Percentiles rank a stretch among this genome's conserved stretches.
These are phyloP conservation scores for Cylindrotheca closterium DNA, from an alignment of 108 stramenopile species.

Conservation along the genomic window DNA sequence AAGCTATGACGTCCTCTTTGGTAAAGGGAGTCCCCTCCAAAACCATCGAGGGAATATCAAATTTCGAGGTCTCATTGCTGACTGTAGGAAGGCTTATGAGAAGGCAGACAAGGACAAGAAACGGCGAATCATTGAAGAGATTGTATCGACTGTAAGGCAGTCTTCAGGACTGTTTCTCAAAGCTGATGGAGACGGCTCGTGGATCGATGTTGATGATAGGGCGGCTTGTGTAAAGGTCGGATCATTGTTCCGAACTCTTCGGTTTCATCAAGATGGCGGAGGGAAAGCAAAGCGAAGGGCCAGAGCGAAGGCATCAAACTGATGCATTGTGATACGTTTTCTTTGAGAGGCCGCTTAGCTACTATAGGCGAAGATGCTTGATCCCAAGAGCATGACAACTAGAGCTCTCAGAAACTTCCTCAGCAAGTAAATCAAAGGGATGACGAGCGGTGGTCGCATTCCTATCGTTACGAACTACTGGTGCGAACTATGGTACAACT, in stretches of 20 bases:
- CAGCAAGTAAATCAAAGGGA: too few relatives aligned
- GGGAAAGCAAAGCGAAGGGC: too few relatives aligned
- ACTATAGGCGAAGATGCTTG: too few relatives aligned
- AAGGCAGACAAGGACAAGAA: constrained; percentile 10
- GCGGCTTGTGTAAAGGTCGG: neutral
- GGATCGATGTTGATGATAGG: constrained; percentile 7
- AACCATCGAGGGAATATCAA: constrained; percentile 1
- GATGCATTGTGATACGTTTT: too few relatives aligned
- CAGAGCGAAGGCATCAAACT: too few relatives aligned
- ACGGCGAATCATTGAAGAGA: constrained; percentile 19
- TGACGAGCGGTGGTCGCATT: too few relatives aligned
- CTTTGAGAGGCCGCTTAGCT: too few relatives aligned
- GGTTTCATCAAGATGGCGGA: neutral
- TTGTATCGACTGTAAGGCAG: constrained; percentile 22
- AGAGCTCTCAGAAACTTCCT: too few relatives aligned
- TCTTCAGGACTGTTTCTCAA: constrained; percentile 24
- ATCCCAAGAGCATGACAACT: too few relatives aligned
- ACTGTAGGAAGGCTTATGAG: neutral
- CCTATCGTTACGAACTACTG: too few relatives aligned
- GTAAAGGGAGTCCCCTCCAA: neutral
- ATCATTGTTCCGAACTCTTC: neutral
- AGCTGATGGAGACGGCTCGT: neutral
- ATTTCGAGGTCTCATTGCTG: neutral
- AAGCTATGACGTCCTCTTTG: neutral
- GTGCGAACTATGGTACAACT: too few relatives aligned